phyloP scores from a whole-genome alignment of 371 early-diverging fungal species.

The Sporodiniella umbellata region DNA sequence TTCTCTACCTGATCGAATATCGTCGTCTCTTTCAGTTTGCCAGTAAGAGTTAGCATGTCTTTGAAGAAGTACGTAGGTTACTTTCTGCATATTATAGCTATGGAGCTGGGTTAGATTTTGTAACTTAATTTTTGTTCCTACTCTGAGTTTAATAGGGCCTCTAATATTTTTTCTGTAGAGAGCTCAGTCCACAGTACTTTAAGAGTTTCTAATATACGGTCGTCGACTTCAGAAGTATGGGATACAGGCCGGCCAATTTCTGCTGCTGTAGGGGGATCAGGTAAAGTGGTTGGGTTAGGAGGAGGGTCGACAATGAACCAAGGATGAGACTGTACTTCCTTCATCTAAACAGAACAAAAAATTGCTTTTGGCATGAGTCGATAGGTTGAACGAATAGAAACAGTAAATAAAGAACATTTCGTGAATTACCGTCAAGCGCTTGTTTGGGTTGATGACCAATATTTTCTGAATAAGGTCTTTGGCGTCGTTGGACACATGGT shows the following conservation, averaged over 20 bases:
- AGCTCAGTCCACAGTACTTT: slow-evolving; percentile 39
- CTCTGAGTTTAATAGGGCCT: slow-evolving; percentile 12
- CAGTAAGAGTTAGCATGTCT: slow-evolving; percentile 44
- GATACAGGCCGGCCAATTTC: slow-evolving; percentile 12
- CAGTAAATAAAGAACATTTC: no score
- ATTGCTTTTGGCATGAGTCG: background rate
- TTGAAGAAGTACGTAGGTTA: slow-evolving; percentile 45
- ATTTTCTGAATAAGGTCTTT: slow-evolving; percentile 48
- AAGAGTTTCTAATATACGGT: slow-evolving; percentile 37
- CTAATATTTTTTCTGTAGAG: slow-evolving; percentile 23
- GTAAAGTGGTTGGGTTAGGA: slow-evolving; percentile 3
- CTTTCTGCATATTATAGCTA: slow-evolving; percentile 54
- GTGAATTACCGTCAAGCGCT: slow-evolving; percentile 6
- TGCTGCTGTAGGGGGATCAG: slow-evolving; percentile 1
- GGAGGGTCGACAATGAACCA: slow-evolving; percentile 19
- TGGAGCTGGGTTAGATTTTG: background rate
- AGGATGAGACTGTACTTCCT: slow-evolving; percentile 31
- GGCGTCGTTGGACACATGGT: slow-evolving; percentile 53
- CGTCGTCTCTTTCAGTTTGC: slow-evolving; percentile 43
- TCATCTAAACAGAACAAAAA: slow-evolving; percentile 17
- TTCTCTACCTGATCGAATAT: slow-evolving; percentile 31
- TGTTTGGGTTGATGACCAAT: slow-evolving; percentile 29
- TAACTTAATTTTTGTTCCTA: background rate
- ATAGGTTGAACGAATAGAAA: no score
- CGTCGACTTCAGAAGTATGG: slow-evolving; percentile 22